Evolutionary conservation across 441 rosid species (phyloP).

Genomic region (Pelargonium myrrhifolium): DNA sequence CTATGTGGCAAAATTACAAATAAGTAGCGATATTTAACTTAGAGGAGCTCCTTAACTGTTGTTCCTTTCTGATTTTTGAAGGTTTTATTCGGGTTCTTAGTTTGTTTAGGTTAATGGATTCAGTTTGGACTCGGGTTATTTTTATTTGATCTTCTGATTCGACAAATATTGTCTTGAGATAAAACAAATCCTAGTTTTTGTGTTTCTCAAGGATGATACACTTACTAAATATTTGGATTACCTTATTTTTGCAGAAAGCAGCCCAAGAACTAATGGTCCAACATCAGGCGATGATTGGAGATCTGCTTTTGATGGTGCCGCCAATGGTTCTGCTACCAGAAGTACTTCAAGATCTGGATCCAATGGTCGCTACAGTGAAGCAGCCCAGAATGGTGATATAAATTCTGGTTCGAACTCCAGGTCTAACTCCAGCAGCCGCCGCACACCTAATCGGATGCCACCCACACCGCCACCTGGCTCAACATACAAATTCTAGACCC

Average conservation of each 20-base stretch:
- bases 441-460: conserved; percentile 77
- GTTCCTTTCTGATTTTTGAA: too few species aligned
- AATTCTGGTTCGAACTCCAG: conserved; percentile 39
- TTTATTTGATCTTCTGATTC: too few species aligned
- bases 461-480: conserved; percentile 83
- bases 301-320: conserved; percentile 85
- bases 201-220: too few species aligned
- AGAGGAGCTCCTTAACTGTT: too few species aligned
- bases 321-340: conserved; percentile 38
- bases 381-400: conserved; percentile 75
- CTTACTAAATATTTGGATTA: not conserved
- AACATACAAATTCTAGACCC: not conserved
- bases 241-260: conserved; percentile 53
- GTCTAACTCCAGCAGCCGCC: conserved; percentile 54
- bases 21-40: too few species aligned
- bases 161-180: too few species aligned
- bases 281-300: conserved; percentile 91
- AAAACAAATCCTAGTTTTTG: too few species aligned
- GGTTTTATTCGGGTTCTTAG: too few species aligned
- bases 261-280: conserved; percentile 54
- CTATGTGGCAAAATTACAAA: too few species aligned
- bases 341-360: conserved; percentile 49
- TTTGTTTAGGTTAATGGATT: too few species aligned
- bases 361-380: conserved; percentile 61
- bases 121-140: too few species aligned